A percentile compares a stretch with the other conserved stretches of the same genome.
These are phyloP conservation scores for Coprinopsis sp. DNA, from an alignment of 768 basidiomycete genomes.

Conservation along the genomic window DNA sequence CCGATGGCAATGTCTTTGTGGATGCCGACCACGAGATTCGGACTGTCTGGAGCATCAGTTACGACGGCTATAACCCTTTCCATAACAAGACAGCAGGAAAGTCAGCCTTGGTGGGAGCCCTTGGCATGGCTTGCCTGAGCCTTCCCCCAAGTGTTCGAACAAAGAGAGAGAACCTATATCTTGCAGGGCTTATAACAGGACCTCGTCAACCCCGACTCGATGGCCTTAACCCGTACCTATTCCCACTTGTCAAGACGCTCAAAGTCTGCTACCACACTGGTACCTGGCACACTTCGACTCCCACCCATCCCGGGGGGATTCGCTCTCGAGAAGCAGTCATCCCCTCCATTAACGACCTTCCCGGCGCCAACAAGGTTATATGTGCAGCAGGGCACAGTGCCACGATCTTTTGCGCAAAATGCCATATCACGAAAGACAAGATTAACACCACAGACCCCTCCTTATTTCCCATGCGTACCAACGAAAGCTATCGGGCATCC, in stretches of 20 bases:
- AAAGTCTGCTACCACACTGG: constrained; percentile 25
- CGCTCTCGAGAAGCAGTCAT: constrained; percentile 22
- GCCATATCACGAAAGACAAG: neutral
- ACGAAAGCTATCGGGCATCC: neutral
- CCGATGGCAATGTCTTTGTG: constrained; percentile 3
- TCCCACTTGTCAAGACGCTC: constrained; percentile 32
- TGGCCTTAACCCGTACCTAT: constrained; percentile 32
- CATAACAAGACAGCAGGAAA: constrained; percentile 23
- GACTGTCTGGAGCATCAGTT: constrained; percentile 5
- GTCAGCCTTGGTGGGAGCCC: constrained; percentile 14
- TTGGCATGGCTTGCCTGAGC: constrained; percentile 29
- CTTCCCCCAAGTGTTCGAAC: constrained; percentile 25
- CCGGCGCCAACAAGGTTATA: constrained; percentile 22
- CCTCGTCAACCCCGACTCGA: constrained; percentile 22
- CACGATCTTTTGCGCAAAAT: constrained; percentile 10
- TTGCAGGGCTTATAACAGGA: constrained; percentile 21
- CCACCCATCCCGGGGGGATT: constrained; percentile 16
- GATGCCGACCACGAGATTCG: constrained; percentile 4
- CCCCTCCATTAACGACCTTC: constrained; percentile 31
- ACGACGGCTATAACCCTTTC: constrained; percentile 30
- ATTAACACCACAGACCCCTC: constrained; percentile 8
- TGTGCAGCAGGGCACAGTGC: constrained; percentile 17
- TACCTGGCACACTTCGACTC: constrained; percentile 20
- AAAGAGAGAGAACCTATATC: constrained; percentile 31
- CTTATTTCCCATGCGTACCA: constrained; percentile 19